These are phyloP conservation scores for Allium sativum DNA, from an alignment of 106 monocot genomes.

Conservation along the genomic window DNA sequence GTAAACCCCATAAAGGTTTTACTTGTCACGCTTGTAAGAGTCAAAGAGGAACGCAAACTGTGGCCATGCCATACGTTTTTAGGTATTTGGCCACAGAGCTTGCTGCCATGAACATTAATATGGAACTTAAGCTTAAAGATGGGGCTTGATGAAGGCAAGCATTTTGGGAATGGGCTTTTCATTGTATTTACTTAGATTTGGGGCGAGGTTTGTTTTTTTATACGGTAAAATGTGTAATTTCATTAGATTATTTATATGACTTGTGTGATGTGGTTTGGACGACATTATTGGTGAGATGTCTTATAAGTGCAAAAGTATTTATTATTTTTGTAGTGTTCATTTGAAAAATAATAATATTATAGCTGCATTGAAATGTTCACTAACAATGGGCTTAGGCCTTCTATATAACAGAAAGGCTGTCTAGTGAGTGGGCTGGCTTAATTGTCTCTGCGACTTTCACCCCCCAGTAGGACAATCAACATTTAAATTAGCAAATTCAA, in stretches of 20 bases:
- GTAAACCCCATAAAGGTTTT: constrained; percentile 20
- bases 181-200: too few relatives aligned
- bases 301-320: too few relatives aligned
- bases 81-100: constrained; percentile 74
- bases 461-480: constrained; percentile 32
- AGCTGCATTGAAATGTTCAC: constrained; percentile 33
- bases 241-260: too few relatives aligned
- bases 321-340: too few relatives aligned
- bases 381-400: constrained; percentile 39
- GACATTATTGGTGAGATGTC: too few relatives aligned
- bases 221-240: too few relatives aligned
- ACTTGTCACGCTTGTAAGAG: constrained; percentile 63
- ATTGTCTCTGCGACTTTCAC: constrained; percentile 40
- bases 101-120: constrained; percentile 87
- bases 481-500: constrained; percentile 34
- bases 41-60: constrained; percentile 82
- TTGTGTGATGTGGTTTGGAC: too few relatives aligned
- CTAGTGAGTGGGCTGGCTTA: constrained; percentile 53
- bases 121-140: constrained; percentile 55
- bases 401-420: constrained; percentile 33
- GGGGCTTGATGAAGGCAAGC: not conserved
- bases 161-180: too few relatives aligned
- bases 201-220: too few relatives aligned
- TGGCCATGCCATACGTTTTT: constrained; percentile 97
- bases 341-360: too few relatives aligned